A percentile compares a stretch with the other conserved stretches of the same genome.
phyloP scores from a whole-genome alignment of 768 basidiomycete species.

The Heimioporus sp. region DNA sequence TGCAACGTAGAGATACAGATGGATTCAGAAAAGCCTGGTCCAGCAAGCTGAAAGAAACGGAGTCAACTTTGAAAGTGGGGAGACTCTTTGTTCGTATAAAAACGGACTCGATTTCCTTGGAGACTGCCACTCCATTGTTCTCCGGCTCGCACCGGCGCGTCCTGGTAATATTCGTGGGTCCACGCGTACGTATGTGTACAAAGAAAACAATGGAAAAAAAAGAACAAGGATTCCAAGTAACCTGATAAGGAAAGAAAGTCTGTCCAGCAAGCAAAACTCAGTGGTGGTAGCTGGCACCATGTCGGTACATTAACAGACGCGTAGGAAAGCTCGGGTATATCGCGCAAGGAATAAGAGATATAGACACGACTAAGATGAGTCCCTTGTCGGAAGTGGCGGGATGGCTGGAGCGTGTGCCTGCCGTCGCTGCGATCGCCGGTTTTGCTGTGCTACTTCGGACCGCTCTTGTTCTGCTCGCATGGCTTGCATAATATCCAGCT shows the following conservation, averaged over 20 bases:
- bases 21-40: conserved; percentile 15
- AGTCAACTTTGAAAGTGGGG: background rate
- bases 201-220: conserved; percentile 17
- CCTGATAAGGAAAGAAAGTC: conserved; percentile 17
- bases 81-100: background rate
- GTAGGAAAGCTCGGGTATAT: conserved; percentile 24
- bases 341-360: conserved; percentile 21
- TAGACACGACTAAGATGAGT: conserved; percentile 7
- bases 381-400: conserved; percentile 28
- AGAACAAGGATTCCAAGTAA: conserved; percentile 10
- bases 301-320: background rate
- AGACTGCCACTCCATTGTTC: conserved; percentile 27
- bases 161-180: conserved; percentile 1
- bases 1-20: conserved; percentile 8
- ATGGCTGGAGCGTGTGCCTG: conserved; percentile 28
- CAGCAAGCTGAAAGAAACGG: conserved; percentile 21
- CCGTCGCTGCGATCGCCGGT: conserved; percentile 56
- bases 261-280: conserved; percentile 12
- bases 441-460: conserved; percentile 58
- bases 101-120: conserved; percentile 19
- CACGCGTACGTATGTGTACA: background rate
- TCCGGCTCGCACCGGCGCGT: background rate
- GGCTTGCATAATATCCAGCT: conserved; percentile 76
- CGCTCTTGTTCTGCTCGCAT: conserved; percentile 82
- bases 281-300: background rate